Base-by-base conservation (phyloP, 306 rosid genomes). In the Glycine soja region DNA sequence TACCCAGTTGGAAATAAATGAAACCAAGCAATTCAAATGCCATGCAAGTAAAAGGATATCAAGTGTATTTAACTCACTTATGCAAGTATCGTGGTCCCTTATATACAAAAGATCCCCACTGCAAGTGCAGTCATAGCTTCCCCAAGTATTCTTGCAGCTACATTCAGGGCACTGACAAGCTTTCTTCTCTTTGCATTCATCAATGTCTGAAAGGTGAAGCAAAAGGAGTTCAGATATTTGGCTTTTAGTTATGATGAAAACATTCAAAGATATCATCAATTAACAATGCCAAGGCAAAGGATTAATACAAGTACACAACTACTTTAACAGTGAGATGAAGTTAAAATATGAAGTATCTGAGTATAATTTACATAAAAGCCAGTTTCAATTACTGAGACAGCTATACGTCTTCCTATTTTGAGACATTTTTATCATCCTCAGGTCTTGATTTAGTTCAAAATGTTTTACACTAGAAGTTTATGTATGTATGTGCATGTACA, bases 111-210 rank as follows among this genome's bases (percentile, higher is more conserved):
- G 97, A 82, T 93, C 90, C 45, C 95, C 95, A 79, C 91, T 89
- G 58, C 99, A 96, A 45, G 82, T 88, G 92, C 99, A 96, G 57
- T 96, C 88, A 59, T 93, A 93, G 92, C 99, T 88, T 4, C 99
- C 99, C 99, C 99, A 96, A 19, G 95, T 96, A 86, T 96, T 83
- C 90, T 90, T 90, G 92, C 99, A 96, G 97, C 88, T 90, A 86
- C 99, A 93, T 77, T 90, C 98, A 47, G 98, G 83, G 88, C 99
- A 96, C 82, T 96, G 99, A 75, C 99, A 96, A 51, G 97, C 98
- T 82, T 88, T 96, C 88, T 79, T 93, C 52, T 92, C 97, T 83
- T 66, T 88, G 93, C 99, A 96, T 84, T 96, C 99, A 79, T 96
- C 89, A 10, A 96, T 80, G 86, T 96, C 99, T 96, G 91, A 5